A percentile compares a stretch with the other conserved stretches of the same genome.
Conservation (phyloP, 768 basidiomycete species). For the Naganishia randhawae region DNA sequence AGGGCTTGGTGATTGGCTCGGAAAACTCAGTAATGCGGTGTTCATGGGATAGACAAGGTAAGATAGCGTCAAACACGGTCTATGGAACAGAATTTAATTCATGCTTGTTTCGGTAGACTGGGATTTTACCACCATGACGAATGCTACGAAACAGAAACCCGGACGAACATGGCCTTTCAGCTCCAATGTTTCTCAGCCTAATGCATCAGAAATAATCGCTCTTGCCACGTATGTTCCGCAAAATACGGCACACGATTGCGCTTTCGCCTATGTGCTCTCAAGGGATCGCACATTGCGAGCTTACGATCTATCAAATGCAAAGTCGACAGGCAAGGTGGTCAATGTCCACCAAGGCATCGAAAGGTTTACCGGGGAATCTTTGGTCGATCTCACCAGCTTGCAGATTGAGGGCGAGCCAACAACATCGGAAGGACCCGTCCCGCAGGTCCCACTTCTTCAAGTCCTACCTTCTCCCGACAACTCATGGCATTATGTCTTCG, state of each 20-base stretch:
- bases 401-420: slow-evolving; percentile 1
- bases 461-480: slow-evolving; percentile 54
- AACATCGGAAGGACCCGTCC: slow-evolving; percentile 38
- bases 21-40: not conserved
- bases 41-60: not conserved
- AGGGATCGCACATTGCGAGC: slow-evolving; percentile 77
- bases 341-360: slow-evolving; percentile 30
- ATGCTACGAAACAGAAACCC: not conserved
- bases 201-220: slow-evolving; percentile 13
- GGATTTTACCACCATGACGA: not conserved
- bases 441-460: slow-evolving; percentile 63
- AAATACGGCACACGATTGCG: slow-evolving; percentile 5
- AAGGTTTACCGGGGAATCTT: not conserved
- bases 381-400: not conserved
- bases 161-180: slow-evolving; percentile 10
- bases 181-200: not conserved
- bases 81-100: not conserved
- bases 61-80: not conserved
- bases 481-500: slow-evolving; percentile 54
- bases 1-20: not conserved
- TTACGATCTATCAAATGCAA: slow-evolving; percentile 59
- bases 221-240: not conserved
- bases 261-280: slow-evolving; percentile 75
- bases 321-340: slow-evolving; percentile 11
- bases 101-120: not conserved